A percentile compares a stretch with the other conserved stretches of the same genome.
Evolutionary conservation across 2,329 filamentous ascomycete species (phyloP).

Genomic region (Chrysoporthe deuterocubensis): DNA sequence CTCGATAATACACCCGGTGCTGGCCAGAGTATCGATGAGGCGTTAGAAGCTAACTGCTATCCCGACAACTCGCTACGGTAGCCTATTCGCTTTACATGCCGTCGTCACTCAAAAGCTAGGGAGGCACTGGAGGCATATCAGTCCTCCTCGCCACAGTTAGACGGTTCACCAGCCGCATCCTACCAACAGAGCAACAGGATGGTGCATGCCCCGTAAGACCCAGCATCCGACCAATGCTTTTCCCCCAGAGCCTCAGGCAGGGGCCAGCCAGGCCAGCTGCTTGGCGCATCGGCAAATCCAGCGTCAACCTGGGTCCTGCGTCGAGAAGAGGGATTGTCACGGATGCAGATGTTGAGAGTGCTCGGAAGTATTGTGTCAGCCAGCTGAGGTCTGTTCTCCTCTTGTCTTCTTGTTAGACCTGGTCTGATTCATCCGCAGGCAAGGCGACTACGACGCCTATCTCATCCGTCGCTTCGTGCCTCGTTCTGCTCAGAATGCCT

Average conservation of each 20-base stretch:
- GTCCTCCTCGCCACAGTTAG: background rate
- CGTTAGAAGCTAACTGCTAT: background rate
- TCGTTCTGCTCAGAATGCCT: constrained; percentile 73
- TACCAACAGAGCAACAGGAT: background rate
- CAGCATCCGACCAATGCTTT: constrained; percentile 42
- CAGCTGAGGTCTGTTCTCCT: constrained; percentile 51
- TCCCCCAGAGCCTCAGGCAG: constrained; percentile 41
- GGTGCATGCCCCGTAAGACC: background rate
- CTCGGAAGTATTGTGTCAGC: constrained; percentile 57
- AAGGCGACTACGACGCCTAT: constrained; percentile 87
- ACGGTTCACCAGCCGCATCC: background rate
- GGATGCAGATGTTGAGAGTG: constrained; percentile 56
- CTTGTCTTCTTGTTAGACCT: background rate
- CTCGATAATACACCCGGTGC: background rate
- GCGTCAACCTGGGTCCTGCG: background rate
- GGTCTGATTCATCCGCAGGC: constrained; percentile 52
- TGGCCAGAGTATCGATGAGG: background rate
- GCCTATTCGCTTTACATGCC: background rate
- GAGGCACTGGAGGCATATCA: background rate
- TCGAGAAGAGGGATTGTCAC: constrained; percentile 49
- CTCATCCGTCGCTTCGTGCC: constrained; percentile 86
- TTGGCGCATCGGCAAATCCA: constrained; percentile 7
- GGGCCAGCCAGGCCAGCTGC: constrained; percentile 40
- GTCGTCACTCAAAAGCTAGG: background rate
- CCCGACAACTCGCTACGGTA: background rate